Base-by-base conservation (phyloP, 2,329 filamentous ascomycete species). In the Dichotomopilus funicola region DNA sequence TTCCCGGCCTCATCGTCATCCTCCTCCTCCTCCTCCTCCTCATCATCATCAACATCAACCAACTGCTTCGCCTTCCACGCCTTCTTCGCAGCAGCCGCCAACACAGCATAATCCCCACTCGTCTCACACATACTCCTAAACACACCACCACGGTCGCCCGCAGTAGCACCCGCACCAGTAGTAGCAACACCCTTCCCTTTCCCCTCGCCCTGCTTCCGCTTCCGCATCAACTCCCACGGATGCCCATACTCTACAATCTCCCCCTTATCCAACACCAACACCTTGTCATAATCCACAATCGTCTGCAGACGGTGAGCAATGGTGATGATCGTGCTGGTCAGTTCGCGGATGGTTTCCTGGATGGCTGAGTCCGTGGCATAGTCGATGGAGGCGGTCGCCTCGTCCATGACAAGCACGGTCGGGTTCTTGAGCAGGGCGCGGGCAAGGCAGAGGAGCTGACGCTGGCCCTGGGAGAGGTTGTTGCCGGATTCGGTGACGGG, bases 201-300 rank as follows among this genome's bases (percentile, higher is more conserved):
- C 19, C 19, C 19, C 19, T 27, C 19, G 19, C 19, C 19, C 19
- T 27, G 19, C 19, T 27, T 36, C 2, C 19, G 76, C 64, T 85
- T 86, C 66, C 78, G 80, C 61, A 96, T 79, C 51, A 99, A 75
- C 63, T 89, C 85, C 75, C 86, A 91, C 0, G 94, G 94, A 66
- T 95, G 87, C n/a, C 85, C 94, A 67, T 83, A 99, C 72, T 99
- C 92, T 5, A 94, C 80, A 19, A 97, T 87, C 57, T 81, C 73
- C 8, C 94, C 94, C 69, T 91, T 89, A 66, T 99, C 94, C 4
- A 99, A 77, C 10, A 99, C 91, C 12, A 99, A 76, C 11, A 99
- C 92, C 75, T 95, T 96, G 74, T 99, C 94, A 67, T 97, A 99
- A 69, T 99, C 94, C 34, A 94, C 91, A 70, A 99, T 97, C 0